Evolutionary conservation across 2,329 filamentous ascomycete species (phyloP).

Genomic region (Juglanconis juglandina): DNA sequence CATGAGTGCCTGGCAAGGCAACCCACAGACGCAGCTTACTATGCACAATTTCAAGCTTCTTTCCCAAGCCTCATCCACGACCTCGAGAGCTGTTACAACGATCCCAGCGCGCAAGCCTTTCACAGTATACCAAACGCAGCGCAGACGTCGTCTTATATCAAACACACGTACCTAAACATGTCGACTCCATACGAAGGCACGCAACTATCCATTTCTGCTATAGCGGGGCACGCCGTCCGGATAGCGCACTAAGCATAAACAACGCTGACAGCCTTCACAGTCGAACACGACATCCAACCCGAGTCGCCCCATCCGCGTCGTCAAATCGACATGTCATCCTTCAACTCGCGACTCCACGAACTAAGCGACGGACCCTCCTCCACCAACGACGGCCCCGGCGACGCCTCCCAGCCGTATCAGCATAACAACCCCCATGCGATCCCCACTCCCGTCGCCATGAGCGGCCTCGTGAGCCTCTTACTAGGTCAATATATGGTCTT

Average conservation of each 20-base stretch:
- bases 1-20: no score
- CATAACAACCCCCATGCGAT: conserved; percentile 54
- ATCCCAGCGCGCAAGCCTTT: neutral
- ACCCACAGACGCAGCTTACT: no score
- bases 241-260: neutral
- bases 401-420: conserved; percentile 28
- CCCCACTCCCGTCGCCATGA: conserved; percentile 58
- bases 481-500: conserved; percentile 44
- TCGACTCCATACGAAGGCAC: conserved; percentile 56
- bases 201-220: neutral
- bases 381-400: conserved; percentile 31
- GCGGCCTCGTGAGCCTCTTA: conserved; percentile 55
- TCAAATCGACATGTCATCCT: conserved; percentile 62
- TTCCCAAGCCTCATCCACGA: no score
- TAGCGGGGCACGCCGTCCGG: neutral
- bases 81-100: neutral
- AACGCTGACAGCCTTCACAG: conserved; percentile 32
- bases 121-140: no score
- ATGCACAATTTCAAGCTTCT: no score
- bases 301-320: conserved; percentile 42
- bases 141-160: no score
- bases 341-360: conserved; percentile 55
- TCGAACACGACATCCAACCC: conserved; percentile 61
- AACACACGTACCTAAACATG: conserved; percentile 33
- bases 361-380: conserved; percentile 35